phyloP scores from a whole-genome alignment of 306 rosid species.

The Macrotyloma uniflorum region DNA sequence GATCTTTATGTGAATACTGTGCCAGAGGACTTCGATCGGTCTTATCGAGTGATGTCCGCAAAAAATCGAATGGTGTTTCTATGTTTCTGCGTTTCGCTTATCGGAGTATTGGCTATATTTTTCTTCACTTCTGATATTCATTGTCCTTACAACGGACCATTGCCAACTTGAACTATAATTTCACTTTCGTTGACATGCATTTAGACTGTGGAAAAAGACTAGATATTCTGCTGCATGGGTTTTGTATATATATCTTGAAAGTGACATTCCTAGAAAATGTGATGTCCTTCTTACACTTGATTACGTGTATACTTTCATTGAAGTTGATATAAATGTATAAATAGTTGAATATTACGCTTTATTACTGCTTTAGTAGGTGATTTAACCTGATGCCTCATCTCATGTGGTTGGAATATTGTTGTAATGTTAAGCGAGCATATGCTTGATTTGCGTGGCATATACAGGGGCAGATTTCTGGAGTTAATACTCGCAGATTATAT shows the following conservation, averaged over 20 bases:
- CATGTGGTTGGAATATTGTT: not conserved
- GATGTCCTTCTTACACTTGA: not conserved
- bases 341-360: not conserved
- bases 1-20: conserved; percentile 23
- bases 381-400: not conserved
- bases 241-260: not conserved
- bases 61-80: conserved; percentile 41
- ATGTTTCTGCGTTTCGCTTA: conserved; percentile 51
- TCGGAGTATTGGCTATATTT: conserved; percentile 41
- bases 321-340: not conserved
- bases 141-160: conserved; percentile 37
- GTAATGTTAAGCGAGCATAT: not conserved
- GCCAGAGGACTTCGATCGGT: conserved; percentile 47
- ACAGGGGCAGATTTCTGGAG: not conserved
- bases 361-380: not conserved
- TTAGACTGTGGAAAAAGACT: conserved; percentile 2
- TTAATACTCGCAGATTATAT: not conserved
- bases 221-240: conserved; percentile 14
- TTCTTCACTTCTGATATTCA: conserved; percentile 41
- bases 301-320: conserved; percentile 5
- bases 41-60: conserved; percentile 30
- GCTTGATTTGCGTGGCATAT: not conserved
- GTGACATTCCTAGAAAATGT: not conserved
- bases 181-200: conserved; percentile 5
- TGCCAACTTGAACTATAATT: conserved; percentile 52